A percentile compares a stretch with the other conserved stretches of the same genome.
phyloP scores from a whole-genome alignment of 139 green algal genomes.

The Chlorella sorokiniana region DNA sequence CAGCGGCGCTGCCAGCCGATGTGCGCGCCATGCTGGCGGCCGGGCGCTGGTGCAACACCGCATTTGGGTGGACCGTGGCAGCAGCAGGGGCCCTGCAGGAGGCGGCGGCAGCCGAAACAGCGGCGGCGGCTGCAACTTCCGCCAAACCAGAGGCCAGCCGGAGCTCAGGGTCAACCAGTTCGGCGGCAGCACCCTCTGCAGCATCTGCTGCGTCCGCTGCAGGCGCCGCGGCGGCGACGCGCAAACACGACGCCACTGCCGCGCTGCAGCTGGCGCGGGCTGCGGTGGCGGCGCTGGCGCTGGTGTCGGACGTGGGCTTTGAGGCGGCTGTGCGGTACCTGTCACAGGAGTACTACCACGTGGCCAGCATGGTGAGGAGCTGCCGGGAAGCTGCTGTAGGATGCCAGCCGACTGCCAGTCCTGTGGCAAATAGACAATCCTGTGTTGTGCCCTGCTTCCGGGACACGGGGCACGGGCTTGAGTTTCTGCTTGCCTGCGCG shows the following conservation, averaged over 20 bases:
- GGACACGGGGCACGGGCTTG: too few relatives aligned
- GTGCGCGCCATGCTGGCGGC: background rate
- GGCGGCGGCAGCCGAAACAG: background rate
- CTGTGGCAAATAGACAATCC: background rate
- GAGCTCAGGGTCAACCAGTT: too few relatives aligned
- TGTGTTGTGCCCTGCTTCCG: too few relatives aligned
- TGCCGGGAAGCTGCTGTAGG: background rate
- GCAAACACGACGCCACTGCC: background rate
- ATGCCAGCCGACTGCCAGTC: background rate
- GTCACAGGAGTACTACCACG: background rate
- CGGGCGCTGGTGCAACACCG: slow-evolving; percentile 4
- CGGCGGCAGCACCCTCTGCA: too few relatives aligned
- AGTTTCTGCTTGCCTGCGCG: background rate
- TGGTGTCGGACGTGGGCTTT: slow-evolving; percentile 15
- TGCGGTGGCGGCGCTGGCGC: slow-evolving; percentile 10
- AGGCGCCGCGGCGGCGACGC: background rate
- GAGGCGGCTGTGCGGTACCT: slow-evolving; percentile 26
- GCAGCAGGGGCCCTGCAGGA: background rate
- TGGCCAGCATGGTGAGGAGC: background rate
- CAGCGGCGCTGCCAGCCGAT: background rate
- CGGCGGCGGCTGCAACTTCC: background rate
- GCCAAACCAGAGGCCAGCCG: too few relatives aligned
- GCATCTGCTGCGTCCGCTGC: background rate
- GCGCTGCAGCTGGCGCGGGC: slow-evolving; percentile 14
- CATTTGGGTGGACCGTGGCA: background rate